Evolutionary conservation across 163 green algal species (phyloP), one percentile per base, ranked within the genome.

Genomic region (Chloromonas sp.): DNA sequence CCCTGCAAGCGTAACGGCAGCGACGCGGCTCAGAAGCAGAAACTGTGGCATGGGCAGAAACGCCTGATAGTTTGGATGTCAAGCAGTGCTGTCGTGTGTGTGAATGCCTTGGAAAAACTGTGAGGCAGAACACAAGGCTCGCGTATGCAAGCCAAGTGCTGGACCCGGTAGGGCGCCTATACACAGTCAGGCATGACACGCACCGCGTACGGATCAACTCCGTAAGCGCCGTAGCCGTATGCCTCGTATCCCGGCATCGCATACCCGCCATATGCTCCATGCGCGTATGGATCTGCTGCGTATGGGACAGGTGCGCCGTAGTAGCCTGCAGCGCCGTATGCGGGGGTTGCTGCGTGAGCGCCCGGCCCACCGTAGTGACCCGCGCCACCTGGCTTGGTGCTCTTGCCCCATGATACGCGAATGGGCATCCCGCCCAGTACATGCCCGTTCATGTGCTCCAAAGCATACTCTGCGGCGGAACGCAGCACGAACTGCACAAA

Each of bases 401-500:
- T 92, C 82, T 93, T 88, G 5, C 95, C 94, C 95, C 95, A 98
- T 8, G 87, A 94, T 85, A 98, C 96, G 5, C 95, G 92, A 58
- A 97, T 93, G 0, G 93, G 86, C 1, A 83, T 89, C 61, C 86
- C 87, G 3, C 93, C 93, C 2, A 93, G 77, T 2, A 92, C 77
- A 62, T 84, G 83, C 0, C 90, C 94, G 78, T 95, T 95, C 87
- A 97, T 92, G 60, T 92, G 84, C 0, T 70, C 58, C 91, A 97
- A 93, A 0, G 95, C 95, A 15, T 85, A 84, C 87, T 97, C 94
- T 0, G 95, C 95, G 0, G 89, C 89, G 0, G 91, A 81, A 1
- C 93, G 89, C 15, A 93, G 85, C 79, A 94, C 89, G 76, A 83
- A 98, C 85, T 98, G 96, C 60, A 99, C 96, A 87, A 99, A 99